Conservation (phyloP, 495 filamentous ascomycete genomes). For the Xanthoparmelia taractica region DNA sequence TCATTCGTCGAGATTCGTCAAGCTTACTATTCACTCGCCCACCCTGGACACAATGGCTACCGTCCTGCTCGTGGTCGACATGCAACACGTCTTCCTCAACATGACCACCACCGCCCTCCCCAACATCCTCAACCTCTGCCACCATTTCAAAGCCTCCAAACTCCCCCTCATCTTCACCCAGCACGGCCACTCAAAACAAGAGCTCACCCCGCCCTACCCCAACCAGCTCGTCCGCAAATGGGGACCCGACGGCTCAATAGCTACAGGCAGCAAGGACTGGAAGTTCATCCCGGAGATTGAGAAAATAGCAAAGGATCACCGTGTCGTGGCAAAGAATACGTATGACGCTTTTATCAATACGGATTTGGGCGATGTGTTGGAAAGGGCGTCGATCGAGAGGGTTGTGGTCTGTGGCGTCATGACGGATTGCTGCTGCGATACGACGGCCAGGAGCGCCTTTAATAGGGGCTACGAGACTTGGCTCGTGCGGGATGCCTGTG, state of each 20-base stretch:
- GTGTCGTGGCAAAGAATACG: constrained; percentile 29
- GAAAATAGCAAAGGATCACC: constrained; percentile 16
- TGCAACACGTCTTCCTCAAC: constrained; percentile 50
- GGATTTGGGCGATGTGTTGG: constrained; percentile 25
- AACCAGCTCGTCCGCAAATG: constrained; percentile 40
- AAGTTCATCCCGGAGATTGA: constrained; percentile 32
- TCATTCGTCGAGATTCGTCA: no score
- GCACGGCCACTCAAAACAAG: constrained; percentile 34
- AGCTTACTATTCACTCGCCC: no score
- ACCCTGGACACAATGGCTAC: constrained; percentile 28
- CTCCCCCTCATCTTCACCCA: constrained; percentile 38
- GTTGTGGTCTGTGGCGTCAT: constrained; percentile 38
- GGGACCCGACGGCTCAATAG: constrained; percentile 33
- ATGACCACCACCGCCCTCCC: constrained; percentile 30
- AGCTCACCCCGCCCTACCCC: constrained; percentile 32
- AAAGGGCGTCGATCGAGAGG: constrained; percentile 22
- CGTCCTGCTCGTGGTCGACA: constrained; percentile 50
- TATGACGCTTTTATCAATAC: constrained; percentile 33
- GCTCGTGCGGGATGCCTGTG: constrained; percentile 36
- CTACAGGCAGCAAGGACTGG: constrained; percentile 28
- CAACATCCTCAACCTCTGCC: constrained; percentile 29
- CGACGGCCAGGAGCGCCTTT: constrained; percentile 36
- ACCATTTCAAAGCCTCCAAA: constrained; percentile 27
- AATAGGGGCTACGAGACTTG: constrained; percentile 39
- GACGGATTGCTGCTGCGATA: constrained; percentile 41